Evolutionary conservation across 805 yeast species (phyloP).

Genomic region (Spathaspora boniae): DNA sequence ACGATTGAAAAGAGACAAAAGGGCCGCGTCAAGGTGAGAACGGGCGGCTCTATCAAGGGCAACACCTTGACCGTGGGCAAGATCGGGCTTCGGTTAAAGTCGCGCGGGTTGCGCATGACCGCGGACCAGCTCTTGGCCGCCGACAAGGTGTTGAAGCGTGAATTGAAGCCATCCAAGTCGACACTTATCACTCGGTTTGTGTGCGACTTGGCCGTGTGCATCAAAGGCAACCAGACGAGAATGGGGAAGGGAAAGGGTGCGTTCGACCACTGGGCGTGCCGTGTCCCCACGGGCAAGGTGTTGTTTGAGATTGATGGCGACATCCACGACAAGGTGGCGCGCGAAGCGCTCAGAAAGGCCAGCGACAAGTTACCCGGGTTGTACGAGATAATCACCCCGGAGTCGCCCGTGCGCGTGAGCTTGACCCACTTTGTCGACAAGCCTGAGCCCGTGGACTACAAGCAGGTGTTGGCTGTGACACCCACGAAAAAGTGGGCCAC

Average conservation of each 20-base stretch:
- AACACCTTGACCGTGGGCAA: slow-evolving; percentile 76
- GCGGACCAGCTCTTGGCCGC: slow-evolving; percentile 92
- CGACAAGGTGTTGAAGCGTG: slow-evolving; percentile 78
- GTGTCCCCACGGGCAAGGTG: slow-evolving; percentile 94
- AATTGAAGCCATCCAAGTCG: slow-evolving; percentile 76
- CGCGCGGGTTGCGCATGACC: slow-evolving; percentile 82
- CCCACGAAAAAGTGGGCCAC: slow-evolving; percentile 69
- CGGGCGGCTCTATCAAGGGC: slow-evolving; percentile 92
- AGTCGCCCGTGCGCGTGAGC: slow-evolving; percentile 69
- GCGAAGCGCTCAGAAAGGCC: slow-evolving; percentile 87
- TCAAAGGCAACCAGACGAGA: slow-evolving; percentile 97
- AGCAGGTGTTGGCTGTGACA: slow-evolving; percentile 47
- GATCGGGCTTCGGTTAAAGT: slow-evolving; percentile 80
- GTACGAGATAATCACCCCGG: slow-evolving; percentile 74
- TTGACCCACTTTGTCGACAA: slow-evolving; percentile 50
- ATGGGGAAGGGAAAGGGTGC: slow-evolving; percentile 99
- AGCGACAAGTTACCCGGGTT: slow-evolving; percentile 89
- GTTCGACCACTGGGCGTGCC: slow-evolving; percentile 94
- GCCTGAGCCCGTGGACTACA: slow-evolving; percentile 48
- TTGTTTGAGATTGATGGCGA: slow-evolving; percentile 79
- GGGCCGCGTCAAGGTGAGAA: slow-evolving; percentile 91
- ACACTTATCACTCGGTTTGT: slow-evolving; percentile 74
- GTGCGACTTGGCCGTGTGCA: slow-evolving; percentile 86
- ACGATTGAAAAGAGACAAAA: slow-evolving; percentile 75
- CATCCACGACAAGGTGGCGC: slow-evolving; percentile 85